These are phyloP conservation scores for Diaporthe sp. DNA, from an alignment of 2,329 filamentous ascomycete genomes.

Conservation along the genomic window DNA sequence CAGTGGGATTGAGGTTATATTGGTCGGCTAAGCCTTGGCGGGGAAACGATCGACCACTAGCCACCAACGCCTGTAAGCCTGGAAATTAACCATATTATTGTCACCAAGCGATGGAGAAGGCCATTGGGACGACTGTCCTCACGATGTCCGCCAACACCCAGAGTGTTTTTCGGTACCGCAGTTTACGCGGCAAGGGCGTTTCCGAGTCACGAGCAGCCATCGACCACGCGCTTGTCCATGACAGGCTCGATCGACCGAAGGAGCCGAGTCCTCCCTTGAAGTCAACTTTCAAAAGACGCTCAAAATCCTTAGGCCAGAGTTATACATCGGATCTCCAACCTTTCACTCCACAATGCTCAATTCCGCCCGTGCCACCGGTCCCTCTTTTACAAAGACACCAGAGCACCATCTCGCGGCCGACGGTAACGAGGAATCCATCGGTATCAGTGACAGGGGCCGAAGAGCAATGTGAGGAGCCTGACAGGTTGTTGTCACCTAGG, in stretches of 20 bases:
- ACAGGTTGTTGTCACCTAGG: slow-evolving; percentile 8
- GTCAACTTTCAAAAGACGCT: slow-evolving; percentile 31
- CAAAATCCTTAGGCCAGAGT: slow-evolving; percentile 32
- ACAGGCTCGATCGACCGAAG: slow-evolving; percentile 15
- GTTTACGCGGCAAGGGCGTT: slow-evolving; percentile 44
- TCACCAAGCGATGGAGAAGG: not conserved
- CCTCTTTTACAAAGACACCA: slow-evolving; percentile 25
- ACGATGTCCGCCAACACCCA: slow-evolving; percentile 36
- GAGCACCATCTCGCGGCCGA: slow-evolving; percentile 23
- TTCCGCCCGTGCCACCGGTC: slow-evolving; percentile 31
- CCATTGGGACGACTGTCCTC: not conserved
- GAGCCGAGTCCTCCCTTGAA: slow-evolving; percentile 2
- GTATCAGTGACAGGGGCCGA: not conserved
- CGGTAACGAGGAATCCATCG: not conserved
- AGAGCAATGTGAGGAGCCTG: not conserved
- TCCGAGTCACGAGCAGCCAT: slow-evolving; percentile 41
- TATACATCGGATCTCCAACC: not conserved
- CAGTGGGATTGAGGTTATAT: slow-evolving; percentile 10
- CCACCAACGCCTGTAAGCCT: slow-evolving; percentile 6
- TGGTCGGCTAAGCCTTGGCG: slow-evolving; percentile 12
- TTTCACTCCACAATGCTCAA: slow-evolving; percentile 3
- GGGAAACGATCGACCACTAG: slow-evolving; percentile 28
- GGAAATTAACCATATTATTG: slow-evolving; percentile 10
- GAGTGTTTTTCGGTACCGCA: slow-evolving; percentile 48
- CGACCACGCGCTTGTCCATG: slow-evolving; percentile 35